Base-by-base conservation (phyloP, 768 basidiomycete genomes). In the Leccinellum luteum region DNA sequence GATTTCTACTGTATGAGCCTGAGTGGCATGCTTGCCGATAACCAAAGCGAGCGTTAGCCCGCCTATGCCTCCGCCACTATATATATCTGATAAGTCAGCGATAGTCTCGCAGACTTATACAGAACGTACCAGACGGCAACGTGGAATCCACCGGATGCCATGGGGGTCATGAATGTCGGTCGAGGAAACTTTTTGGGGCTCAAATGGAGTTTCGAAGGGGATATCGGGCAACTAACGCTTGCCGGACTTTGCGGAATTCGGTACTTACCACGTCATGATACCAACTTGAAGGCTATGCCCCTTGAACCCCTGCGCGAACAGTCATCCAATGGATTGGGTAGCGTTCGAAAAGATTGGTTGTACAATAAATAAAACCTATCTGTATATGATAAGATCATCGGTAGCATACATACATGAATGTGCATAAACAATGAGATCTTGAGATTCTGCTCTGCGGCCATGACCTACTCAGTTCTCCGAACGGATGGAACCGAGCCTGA, bases 21-120 rank as follows among this genome's bases (percentile, higher is more conserved):
- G 38, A 41, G 38, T 62, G 50, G 56, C 58, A 47, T 66, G 55
- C 50, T 69, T 68, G 1, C 60, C 60, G 19, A 77, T 57, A 0
- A 70, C 68, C 32, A 71, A 54, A 1, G 75, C 75, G 12, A 74
- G 66, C 31, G 51, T 66, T 27, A 78, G 62, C 5, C 76, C 76
- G 13, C 70, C 76, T 48, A 77, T 72, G 1, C 76, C 76, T 10
- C 74, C 76, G 15, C 76, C 76, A 30, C 76, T 78, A 52, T 8
- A 13, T 78, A 52, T 8, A 13, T 43, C 41, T 43, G 19, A 43
- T 10, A 12, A 43, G 41, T 43, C 19, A 43, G 12, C 12, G 5
- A 43, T 19, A 12, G 41, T 21, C 19, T 43, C 2, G 12, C 19
- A 17, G 41, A 43, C 41, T 5, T 31, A 13, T 43, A 4, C n/a